Base-by-base conservation (phyloP, 2,329 filamentous ascomycete species). In the Paecilomyces dactylethromorphus region DNA sequence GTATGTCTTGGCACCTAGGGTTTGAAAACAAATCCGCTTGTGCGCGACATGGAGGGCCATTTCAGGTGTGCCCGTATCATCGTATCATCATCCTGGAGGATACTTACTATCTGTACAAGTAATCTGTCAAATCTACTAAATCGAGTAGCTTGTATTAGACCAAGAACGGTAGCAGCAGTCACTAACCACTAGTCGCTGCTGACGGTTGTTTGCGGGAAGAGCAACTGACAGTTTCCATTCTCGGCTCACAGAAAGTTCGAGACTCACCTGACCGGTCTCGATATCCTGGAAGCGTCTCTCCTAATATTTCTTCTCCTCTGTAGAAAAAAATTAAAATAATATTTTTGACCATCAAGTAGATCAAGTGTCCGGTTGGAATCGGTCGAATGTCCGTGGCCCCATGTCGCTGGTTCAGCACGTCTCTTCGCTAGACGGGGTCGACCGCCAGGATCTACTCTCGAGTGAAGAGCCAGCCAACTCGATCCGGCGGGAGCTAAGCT, bases 321-420 rank as follows among this genome's bases (percentile, higher is more conserved):
- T 45, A 7, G 8, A 6, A n/a, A 45, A 18, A 18, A 45, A 45
- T 45, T 18, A 45, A 18, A n/a, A 8, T 29, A 29, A 29, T 29
- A 8, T n/a, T 45, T 45, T 45, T 7, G 39, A 18, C 21, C 5
- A 2, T 45, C n/a, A 5, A 15, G 26, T 2, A 39, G 15, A 35
- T 13, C 32, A 35, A 39, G 3, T 7, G 5, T 13, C 2, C 33
- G 33, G 7, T n/a, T 18, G 35, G 13, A 8, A 45, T 45, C 6
- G 18, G 18, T 18, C 35, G 3, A 15, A 45, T 8, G 35, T 18
- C 13, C 35, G 35, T 45, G 15, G 13, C 39, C 21, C 18, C 15
- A 82, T 82, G 80, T 82, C 80, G 66, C 71, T 82, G 56, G 73
- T 80, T 59, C 80, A 82, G 67, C 80, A 81, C 68, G 79, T 82